Conservation (phyloP, 2,329 filamentous ascomycete genomes). For the Diaporthe humulicola region DNA sequence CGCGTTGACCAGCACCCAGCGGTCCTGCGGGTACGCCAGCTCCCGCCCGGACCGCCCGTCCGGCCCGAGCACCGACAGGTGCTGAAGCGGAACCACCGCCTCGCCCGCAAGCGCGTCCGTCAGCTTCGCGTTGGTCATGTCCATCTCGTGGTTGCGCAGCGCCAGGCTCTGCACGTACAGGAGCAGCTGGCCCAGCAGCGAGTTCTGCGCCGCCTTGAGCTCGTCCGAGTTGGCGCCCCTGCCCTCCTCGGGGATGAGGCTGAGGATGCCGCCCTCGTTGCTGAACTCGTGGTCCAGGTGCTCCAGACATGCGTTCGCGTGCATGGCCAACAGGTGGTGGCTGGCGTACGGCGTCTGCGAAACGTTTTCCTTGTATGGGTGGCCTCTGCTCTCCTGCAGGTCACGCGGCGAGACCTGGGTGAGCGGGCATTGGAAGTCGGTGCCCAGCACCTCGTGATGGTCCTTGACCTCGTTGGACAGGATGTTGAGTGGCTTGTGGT, state of each 20-base stretch:
- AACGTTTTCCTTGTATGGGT: conserved; percentile 24
- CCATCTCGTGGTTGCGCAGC: conserved; percentile 68
- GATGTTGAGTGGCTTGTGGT: conserved; percentile 61
- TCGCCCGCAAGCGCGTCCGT: conserved; percentile 64
- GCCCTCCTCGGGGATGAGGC: conserved; percentile 62
- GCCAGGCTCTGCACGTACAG: conserved; percentile 66
- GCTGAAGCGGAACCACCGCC: conserved; percentile 63
- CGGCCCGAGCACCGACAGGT: conserved; percentile 66
- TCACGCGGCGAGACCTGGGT: conserved; percentile 42
- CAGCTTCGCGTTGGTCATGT: conserved; percentile 64
- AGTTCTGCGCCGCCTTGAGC: conserved; percentile 60
- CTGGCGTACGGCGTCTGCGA: conserved; percentile 55
- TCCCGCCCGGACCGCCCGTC: conserved; percentile 65
- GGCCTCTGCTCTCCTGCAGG: conserved; percentile 41
- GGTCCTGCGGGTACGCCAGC: conserved; percentile 68
- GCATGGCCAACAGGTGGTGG: conserved; percentile 65
- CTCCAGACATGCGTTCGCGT: conserved; percentile 72
- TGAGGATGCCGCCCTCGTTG: conserved; percentile 67
- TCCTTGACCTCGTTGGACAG: conserved; percentile 60
- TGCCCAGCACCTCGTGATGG: conserved; percentile 57
- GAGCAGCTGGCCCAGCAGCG: conserved; percentile 70
- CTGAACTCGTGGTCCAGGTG: conserved; percentile 71
- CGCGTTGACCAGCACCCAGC: conserved; percentile 67
- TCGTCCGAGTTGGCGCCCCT: conserved; percentile 50
- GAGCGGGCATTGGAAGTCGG: conserved; percentile 62